Evolutionary conservation across 352 stramenopile species (phyloP).

Genomic region (Globisporangium carolinianum): DNA sequence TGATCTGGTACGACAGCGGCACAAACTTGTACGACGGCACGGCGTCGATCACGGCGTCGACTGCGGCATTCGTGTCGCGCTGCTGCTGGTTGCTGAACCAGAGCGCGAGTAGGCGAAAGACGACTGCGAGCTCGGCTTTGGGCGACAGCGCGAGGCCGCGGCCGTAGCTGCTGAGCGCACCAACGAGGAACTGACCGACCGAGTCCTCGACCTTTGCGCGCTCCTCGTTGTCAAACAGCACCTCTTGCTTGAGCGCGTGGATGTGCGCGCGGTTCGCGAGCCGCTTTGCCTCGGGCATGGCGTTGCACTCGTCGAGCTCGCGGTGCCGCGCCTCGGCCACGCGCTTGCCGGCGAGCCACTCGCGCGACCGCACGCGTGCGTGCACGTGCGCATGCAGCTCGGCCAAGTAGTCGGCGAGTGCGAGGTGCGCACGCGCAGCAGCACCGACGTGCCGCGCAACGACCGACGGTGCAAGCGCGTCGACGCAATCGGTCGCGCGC

Average conservation of each 20-base stretch:
- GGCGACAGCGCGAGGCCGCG: constrained; percentile 47
- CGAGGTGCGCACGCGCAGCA: constrained; percentile 75
- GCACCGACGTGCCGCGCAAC: constrained; percentile 34
- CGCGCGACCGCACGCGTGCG: constrained; percentile 73
- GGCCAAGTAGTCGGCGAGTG: constrained; percentile 87
- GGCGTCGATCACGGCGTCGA: constrained; percentile 70
- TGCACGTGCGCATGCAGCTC: constrained; percentile 89
- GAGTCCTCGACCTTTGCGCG: constrained; percentile 78
- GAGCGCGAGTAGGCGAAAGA: constrained; percentile 91
- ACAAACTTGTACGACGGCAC: constrained; percentile 96
- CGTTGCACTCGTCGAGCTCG: constrained; percentile 54
- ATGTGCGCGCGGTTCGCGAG: constrained; percentile 68
- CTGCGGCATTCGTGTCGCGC: constrained; percentile 69
- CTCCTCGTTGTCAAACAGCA: constrained; percentile 86
- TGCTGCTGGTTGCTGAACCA: constrained; percentile 92
- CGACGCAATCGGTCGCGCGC: constrained; percentile 66
- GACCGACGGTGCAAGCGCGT: constrained; percentile 25
- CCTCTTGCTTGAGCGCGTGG: constrained; percentile 74
- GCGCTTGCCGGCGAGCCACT: constrained; percentile 84
- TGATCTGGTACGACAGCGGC: constrained; percentile 96
- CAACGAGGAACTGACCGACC: constrained; percentile 81
- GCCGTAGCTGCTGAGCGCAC: constrained; percentile 86
- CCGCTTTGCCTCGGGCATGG: constrained; percentile 48
- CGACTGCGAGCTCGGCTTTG: constrained; percentile 76
- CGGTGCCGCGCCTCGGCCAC: constrained; percentile 60